Base-by-base conservation (phyloP, 768 basidiomycete species). In the Mycena metata region DNA sequence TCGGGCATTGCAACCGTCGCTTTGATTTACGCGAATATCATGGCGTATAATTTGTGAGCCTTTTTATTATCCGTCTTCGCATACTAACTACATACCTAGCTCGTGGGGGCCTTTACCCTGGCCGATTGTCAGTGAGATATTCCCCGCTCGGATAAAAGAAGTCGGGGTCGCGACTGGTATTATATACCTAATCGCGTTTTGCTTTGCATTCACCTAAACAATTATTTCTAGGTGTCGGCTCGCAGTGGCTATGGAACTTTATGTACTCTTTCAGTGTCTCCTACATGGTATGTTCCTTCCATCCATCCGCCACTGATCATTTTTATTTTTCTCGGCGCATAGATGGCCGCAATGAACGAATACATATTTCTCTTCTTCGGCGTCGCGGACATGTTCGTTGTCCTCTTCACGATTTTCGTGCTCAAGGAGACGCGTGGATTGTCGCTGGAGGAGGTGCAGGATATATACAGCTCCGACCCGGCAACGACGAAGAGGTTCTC, bases 201-300 rank as follows among this genome's bases (percentile, higher is more conserved):
- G 46, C 23, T 8, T 16, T 49, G 11, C 39, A 35, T 39, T 19
- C 8, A 13, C 35, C 16, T 10, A 1, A 42, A 30, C 30, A 3
- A 30, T 15, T 30, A 3, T 8, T 8, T 26, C 11, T 26, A 62
- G 61, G 61, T 13, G 61, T 63, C 21, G 61, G 61, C 52, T 63
- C 61, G 9, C 61, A 63, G 45, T 63, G 61, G 61, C 42, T 63
- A 1, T 63, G 51, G 51, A 63, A 63, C 42, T 63, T 63, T 33
- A 63, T 63, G 61, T 63, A 63, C 52, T 63, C 61, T 2, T 63
- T 63, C 43, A 63, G 61, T n/a, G 61, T 63, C 33, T 63, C 61
- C 3, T 63, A 63, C 52, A 63, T 63, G 61, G 61, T 63, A 8
- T n/a, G 52, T 54, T 26, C 33, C n/a, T n/a, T n/a, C n/a, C n/a